These are phyloP conservation scores for Psilocybe mexicana DNA, from an alignment of 1,284 basidiomycete genomes.

Conservation along the genomic window DNA sequence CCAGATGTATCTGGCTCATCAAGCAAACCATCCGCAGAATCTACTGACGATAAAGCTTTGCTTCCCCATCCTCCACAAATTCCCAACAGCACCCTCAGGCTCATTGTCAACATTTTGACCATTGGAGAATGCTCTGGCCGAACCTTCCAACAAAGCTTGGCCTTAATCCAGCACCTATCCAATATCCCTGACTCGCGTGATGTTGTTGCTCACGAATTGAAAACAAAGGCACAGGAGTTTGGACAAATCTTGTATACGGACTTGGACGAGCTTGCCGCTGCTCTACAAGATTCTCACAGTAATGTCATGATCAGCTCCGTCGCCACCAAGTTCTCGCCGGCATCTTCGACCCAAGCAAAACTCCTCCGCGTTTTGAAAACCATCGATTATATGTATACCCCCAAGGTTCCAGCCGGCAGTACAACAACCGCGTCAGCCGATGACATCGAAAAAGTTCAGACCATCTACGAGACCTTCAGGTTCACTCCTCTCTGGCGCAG, in stretches of 20 bases:
- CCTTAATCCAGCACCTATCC: constrained; percentile 88
- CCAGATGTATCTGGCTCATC: constrained; percentile 27
- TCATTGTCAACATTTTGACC: constrained; percentile 93
- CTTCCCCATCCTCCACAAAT: constrained; percentile 78
- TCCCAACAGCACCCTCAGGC: constrained; percentile 76
- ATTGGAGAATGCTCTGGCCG: constrained; percentile 93
- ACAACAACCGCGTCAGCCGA: constrained; percentile 41
- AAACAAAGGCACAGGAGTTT: constrained; percentile 82
- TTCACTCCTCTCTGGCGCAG: constrained; percentile 86
- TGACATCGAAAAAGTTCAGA: constrained; percentile 79
- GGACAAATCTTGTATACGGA: constrained; percentile 74
- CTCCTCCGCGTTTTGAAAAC: constrained; percentile 92
- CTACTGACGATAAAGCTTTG: constrained; percentile 62
- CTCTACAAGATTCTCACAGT: constrained; percentile 56
- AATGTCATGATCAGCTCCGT: constrained; percentile 67
- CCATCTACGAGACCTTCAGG: constrained; percentile 86
- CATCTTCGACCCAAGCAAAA: constrained; percentile 92
- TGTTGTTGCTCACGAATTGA: constrained; percentile 85
- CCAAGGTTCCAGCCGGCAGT: constrained; percentile 40
- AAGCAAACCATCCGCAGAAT: constrained; percentile 39
- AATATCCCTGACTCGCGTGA: constrained; percentile 85
- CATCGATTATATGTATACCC: constrained; percentile 92
- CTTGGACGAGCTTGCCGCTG: constrained; percentile 71
- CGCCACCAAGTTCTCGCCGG: constrained; percentile 86
- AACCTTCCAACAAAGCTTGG: constrained; percentile 89